Evolutionary conservation across 192 early-diverging fungal genomes (phyloP), one percentile per base, ranked within the genome.

Genomic region (Podila minutissima): DNA sequence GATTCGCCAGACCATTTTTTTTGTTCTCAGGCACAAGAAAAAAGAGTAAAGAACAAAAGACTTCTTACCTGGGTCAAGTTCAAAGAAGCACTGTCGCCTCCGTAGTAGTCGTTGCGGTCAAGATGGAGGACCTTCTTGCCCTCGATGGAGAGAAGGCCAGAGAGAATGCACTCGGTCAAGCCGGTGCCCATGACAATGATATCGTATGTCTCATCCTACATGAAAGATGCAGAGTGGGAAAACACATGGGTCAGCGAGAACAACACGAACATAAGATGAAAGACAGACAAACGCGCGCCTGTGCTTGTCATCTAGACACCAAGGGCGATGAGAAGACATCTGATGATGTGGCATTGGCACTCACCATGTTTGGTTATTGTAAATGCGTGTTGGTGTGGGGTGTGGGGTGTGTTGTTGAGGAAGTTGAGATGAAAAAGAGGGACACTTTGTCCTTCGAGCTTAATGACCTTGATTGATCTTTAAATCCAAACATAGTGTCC

Each of bases 41-140:
- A 29, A 10, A 64, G 13, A 26, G 24, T 3, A n/a, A n/a, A n/a
- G n/a, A 33, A 59, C 0, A 12, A 38, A 6, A 26, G 4, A 72
- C 46, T 17, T 37, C 68, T 69, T 88, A 94, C 95, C 93, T 98
- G 97, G 51, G 95, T 92, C 83, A 99, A 90, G 89, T 99, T 98
- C 67, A 99, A 89, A 59, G 92, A 94, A 50, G 98, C 97, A 66
- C 93, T 92, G 60, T 97, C 98, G 72, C 93, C 98, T 76, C 98
- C 98, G 79, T 99, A 99, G 86, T 98, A 99, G 83, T 98, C 95
- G 85, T 99, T 95, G 67, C 94, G 89, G 85, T 96, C 95, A 74
- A 96, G 90, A 74, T 96, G 95, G 66, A 96, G 86, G n/a, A 96
- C 95, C 81, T 94, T 94, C 85, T 96, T 95, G 83, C 95, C 94